Evolutionary conservation across 768 basidiomycete genomes (phyloP), one percentile per base, ranked within the genome.

Genomic region (Rhodotorula toruloides): DNA sequence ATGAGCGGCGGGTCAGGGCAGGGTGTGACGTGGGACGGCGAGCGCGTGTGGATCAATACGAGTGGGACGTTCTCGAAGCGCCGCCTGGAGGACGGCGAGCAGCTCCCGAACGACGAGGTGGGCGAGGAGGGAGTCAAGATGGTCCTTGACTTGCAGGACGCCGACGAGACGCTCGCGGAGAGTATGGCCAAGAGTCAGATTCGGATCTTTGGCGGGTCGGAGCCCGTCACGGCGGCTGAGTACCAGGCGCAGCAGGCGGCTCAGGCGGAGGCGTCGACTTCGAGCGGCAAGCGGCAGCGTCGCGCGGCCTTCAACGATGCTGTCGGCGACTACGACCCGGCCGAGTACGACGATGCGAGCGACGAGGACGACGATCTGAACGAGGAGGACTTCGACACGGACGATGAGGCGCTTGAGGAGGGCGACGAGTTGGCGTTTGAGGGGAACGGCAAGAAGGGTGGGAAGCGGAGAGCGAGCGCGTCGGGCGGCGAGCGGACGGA

Each of bases 31-130:
- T 98, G 94, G 76, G 96, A 99, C 80, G 98, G 97, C 77, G 94
- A 98, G 75, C 91, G 92, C 1, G 93, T 99, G 4, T 99, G 90
- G 83, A 87, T 99, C 70, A 98, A 98, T 76, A 93, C 98, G 16
- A 89, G 91, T 19, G 96, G 96, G 2, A 94, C 84, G 74, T 99
- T 99, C 76, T 87, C 90, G 21, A 82, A 87, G 66, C 86, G 85
- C n/a, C 70, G 75, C 34, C 77, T 76, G 46, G 78, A 71, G 17
- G 74, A 74, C n/a, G 77, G 71, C 42, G 74, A 75, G 32, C 85
- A 87, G 64, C 82, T 87, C 87, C 74, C 61, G 50, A 29, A 9
- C 9, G 44, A 25, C 37, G n/a, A 37, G 16, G 52, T 50, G 34
- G 58, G 58, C 74, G 94, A 93, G 14, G 94, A 96, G 77, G 96